Conservation (phyloP, 306 rosid species). For the Prosopis cineraria region DNA sequence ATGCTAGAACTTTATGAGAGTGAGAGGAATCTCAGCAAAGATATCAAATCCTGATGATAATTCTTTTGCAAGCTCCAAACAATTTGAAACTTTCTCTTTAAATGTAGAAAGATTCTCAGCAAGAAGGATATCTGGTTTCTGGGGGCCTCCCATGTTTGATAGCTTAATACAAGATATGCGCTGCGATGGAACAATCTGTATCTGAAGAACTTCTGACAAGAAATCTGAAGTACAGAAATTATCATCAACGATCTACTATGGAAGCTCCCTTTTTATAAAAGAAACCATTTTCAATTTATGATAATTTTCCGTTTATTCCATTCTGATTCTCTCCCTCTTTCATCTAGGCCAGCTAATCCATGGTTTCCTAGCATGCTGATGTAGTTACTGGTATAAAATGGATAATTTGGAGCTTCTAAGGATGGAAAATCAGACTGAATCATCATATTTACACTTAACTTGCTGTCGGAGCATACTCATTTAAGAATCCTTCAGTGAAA, state of each 20-base stretch:
- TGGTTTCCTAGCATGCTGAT: not conserved
- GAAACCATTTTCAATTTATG: no score
- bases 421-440: not conserved
- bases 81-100: slow-evolving; percentile 81
- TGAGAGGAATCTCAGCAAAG: slow-evolving; percentile 81
- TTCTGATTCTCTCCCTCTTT: not conserved
- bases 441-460: not conserved
- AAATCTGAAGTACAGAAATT: slow-evolving; percentile 49
- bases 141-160: slow-evolving; percentile 40
- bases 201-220: slow-evolving; percentile 59
- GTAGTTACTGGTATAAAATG: not conserved
- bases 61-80: slow-evolving; percentile 60
- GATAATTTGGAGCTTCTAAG: not conserved
- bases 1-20: slow-evolving; percentile 84
- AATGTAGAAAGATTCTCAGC: slow-evolving; percentile 67
- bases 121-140: slow-evolving; percentile 64
- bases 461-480: not conserved
- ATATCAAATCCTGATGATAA: slow-evolving; percentile 76
- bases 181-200: slow-evolving; percentile 58
- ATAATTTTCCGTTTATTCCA: no score
- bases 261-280: slow-evolving; percentile 6
- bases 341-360: not conserved
- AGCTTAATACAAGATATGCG: slow-evolving; percentile 38
- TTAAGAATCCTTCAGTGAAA: no score
- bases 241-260: slow-evolving; percentile 31